phyloP scores from a whole-genome alignment of 2,329 filamentous ascomycete species.

The Cytospora mali region DNA sequence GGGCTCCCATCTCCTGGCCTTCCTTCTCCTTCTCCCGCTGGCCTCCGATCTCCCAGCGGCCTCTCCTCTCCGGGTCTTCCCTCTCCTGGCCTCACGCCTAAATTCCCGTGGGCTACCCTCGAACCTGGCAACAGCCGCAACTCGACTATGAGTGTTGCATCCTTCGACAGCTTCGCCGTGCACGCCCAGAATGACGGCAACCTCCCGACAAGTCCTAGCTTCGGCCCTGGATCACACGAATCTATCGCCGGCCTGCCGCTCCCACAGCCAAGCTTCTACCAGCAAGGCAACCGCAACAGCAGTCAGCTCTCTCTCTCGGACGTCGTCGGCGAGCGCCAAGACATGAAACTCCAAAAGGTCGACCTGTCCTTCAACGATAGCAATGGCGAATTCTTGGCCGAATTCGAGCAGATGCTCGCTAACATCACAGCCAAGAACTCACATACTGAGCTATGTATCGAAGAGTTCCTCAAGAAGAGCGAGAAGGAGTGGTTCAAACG shows the following conservation, averaged over 20 bases:
- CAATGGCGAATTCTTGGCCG: conserved; percentile 61
- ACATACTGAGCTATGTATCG: conserved; percentile 62
- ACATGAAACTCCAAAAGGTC: conserved; percentile 66
- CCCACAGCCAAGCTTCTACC: conserved; percentile 31
- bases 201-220: conserved; percentile 19
- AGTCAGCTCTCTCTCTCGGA: conserved; percentile 57
- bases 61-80: conserved; percentile 7
- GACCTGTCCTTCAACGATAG: conserved; percentile 69
- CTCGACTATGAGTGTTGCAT: conserved; percentile 24
- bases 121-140: conserved; percentile 21
- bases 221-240: conserved; percentile 32
- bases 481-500: conserved; percentile 69
- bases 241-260: conserved; percentile 35
- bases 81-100: conserved; percentile 24
- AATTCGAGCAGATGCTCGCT: conserved; percentile 61
- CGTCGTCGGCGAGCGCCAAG: conserved; percentile 62
- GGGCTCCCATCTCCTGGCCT: conserved; percentile 17
- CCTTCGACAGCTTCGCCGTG: conserved; percentile 29
- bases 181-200: conserved; percentile 24
- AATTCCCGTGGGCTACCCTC: conserved; percentile 27
- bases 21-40: not conserved
- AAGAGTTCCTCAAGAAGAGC: conserved; percentile 65
- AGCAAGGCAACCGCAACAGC: conserved; percentile 40
- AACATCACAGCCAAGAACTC: conserved; percentile 58
- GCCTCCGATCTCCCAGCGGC: conserved; percentile 14